phyloP scores from a whole-genome alignment of 768 basidiomycete species.

The Russula ochroleuca region DNA sequence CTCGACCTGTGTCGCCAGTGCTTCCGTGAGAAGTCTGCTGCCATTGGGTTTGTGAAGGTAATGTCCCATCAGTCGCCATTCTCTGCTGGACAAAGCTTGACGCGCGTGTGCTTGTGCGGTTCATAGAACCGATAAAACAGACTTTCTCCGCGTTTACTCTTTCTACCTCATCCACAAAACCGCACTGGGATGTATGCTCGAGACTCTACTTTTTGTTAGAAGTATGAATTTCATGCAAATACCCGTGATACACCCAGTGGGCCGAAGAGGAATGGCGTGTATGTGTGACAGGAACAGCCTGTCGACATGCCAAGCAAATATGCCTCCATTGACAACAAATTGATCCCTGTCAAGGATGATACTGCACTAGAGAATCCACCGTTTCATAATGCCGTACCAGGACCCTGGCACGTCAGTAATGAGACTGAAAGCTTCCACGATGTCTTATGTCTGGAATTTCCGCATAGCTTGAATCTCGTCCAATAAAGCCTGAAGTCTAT shows the following conservation, averaged over 20 bases:
- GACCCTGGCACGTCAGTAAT: neutral
- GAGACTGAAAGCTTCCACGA: neutral
- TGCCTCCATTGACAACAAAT: neutral
- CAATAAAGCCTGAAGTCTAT: constrained; percentile 72
- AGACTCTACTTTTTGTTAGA: constrained; percentile 1
- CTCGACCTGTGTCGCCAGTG: constrained; percentile 97
- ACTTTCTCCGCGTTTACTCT: constrained; percentile 1
- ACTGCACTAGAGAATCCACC: neutral
- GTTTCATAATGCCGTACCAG: neutral
- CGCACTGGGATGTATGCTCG: constrained; percentile 14
- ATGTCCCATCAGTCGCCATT: constrained; percentile 27
- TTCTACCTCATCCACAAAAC: constrained; percentile 4
- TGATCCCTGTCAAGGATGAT: neutral
- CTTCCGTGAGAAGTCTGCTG: constrained; percentile 93
- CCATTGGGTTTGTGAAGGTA: constrained; percentile 95
- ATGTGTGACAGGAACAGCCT: neutral
- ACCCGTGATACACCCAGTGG: neutral
- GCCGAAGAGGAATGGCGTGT: neutral
- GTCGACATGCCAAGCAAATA: neutral
- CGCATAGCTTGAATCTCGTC: constrained; percentile 89
- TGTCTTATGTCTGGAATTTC: constrained; percentile 70
- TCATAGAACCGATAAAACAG: constrained; percentile 20
- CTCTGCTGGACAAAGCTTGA: neutral
- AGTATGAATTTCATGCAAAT: constrained; percentile 8
- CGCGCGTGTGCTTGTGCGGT: neutral